These are phyloP conservation scores for Cystobasidium slooffiae DNA, from an alignment of 1,284 basidiomycete genomes.

Conservation along the genomic window DNA sequence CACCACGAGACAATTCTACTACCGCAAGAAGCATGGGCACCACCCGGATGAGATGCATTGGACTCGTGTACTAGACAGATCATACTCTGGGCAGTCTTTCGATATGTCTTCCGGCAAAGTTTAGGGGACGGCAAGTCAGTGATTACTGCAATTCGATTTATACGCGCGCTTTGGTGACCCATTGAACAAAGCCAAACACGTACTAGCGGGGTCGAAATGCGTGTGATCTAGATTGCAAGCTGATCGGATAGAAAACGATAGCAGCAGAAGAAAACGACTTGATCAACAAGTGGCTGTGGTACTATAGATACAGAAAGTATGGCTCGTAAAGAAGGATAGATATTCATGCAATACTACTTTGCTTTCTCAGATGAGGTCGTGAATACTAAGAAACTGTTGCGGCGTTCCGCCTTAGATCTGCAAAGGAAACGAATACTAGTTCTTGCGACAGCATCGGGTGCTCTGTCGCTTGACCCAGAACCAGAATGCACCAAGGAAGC, in stretches of 20 bases:
- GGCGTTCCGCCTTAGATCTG: neutral
- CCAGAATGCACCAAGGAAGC: conserved; percentile 41
- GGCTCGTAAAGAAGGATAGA: neutral
- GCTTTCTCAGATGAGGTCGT: no score
- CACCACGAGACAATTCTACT: neutral
- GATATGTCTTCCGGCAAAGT: neutral
- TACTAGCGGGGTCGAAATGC: neutral
- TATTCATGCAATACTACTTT: no score
- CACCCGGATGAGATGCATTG: conserved; percentile 5
- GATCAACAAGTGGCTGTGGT: conserved; percentile 13
- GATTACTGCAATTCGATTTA: no score
- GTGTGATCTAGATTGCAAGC: neutral
- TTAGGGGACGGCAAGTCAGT: neutral
- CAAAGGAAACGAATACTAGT: neutral
- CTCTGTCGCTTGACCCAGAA: conserved; percentile 41
- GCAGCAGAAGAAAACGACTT: neutral
- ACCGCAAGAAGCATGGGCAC: neutral
- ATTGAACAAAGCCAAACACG: no score
- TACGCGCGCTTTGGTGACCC: no score
- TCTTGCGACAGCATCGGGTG: conserved; percentile 40
- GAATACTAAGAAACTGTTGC: no score
- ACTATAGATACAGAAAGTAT: conserved; percentile 7
- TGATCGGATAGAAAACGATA: neutral
- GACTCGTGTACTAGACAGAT: conserved; percentile 7
- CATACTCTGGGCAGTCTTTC: neutral